These are phyloP conservation scores for Pleomassaria siparia DNA, from an alignment of 2,329 filamentous ascomycete species.

Conservation along the genomic window DNA sequence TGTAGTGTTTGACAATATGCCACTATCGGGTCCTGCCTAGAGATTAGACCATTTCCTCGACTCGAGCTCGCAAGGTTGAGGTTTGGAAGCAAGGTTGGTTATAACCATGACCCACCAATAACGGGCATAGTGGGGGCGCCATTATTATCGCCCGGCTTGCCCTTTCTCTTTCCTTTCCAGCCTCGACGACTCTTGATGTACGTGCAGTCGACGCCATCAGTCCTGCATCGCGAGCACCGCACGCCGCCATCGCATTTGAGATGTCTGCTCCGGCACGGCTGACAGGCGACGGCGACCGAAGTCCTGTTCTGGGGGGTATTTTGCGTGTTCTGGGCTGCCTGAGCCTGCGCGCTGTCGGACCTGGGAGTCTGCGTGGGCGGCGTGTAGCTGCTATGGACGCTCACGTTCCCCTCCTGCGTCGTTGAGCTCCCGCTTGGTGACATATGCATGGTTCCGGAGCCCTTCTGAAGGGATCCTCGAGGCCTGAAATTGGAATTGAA, in stretches of 20 bases:
- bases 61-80: no score
- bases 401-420: constrained; percentile 34
- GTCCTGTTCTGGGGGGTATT: constrained; percentile 26
- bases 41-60: constrained; percentile 8
- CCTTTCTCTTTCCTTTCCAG: constrained; percentile 48
- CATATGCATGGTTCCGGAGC: constrained; percentile 26
- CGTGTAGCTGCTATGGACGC: constrained; percentile 27
- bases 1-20: constrained; percentile 13
- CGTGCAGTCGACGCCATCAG: constrained; percentile 49
- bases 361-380: constrained; percentile 34
- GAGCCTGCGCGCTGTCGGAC: constrained; percentile 17
- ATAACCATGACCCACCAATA: constrained; percentile 21
- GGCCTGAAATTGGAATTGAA: constrained; percentile 22
- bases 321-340: constrained; percentile 19
- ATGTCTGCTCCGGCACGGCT: constrained; percentile 55
- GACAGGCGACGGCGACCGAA: constrained; percentile 50
- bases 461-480: constrained; percentile 10
- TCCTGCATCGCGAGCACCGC: constrained; percentile 52
- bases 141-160: constrained; percentile 36
- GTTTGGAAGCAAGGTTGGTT: not conserved
- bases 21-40: constrained; percentile 14
- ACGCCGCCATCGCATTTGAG: constrained; percentile 56
- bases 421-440: constrained; percentile 34
- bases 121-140: constrained; percentile 16
- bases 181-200: constrained; percentile 57